Base-by-base conservation (phyloP, 495 filamentous ascomycete genomes). In the Xylaria grammica region DNA sequence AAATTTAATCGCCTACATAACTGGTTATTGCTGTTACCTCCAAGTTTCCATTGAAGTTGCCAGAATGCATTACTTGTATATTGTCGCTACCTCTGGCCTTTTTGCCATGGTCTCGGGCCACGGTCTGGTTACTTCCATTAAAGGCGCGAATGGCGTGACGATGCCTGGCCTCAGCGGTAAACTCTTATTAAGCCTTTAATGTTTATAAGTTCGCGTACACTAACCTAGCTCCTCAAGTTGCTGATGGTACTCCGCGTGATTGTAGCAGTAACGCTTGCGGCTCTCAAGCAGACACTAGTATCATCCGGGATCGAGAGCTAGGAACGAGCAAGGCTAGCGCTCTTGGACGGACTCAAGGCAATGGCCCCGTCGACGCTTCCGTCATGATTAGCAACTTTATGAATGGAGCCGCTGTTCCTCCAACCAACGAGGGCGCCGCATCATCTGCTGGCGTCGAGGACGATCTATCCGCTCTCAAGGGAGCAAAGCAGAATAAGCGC, bases 161-260 rank as follows among this genome's bases (percentile, higher is more conserved):
- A 85, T 86, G 83, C 82, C 84, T 9, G 83, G 78, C 30, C 77
- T 86, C 3, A 79, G 79, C 20, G 76, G 80, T 81, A 71, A 55
- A 73, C 20, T 24, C 45, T 19, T 42, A 17, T 6, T 34, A 42
- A 11, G 32, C 32, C 10, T 52, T 0, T 10, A 36, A 30, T 44
- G 30, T 30, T 26, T 8, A 17, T 51, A 40, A 27, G 30, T 20
- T n/a, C n/a, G 8, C 17, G 40, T 22, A 22, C 63, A 38, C 42
- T 66, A 10, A 66, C 32, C 60, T 66, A 51, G 59, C 62, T 49
- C 11, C 20, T 50, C 48, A 64, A 87, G 85, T 88, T 49, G 74
- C 75, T 26, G 84, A 86, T 62, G 84, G 86, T 42, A 86, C 83
- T 29, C 85, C 84, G 22, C 82, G 84, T 46, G 82, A 85, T 70